A percentile compares a stretch with the other conserved stretches of the same genome.
phyloP scores from a whole-genome alignment of 2,329 filamentous ascomycete genomes.

The Tympanopsis confertula region DNA sequence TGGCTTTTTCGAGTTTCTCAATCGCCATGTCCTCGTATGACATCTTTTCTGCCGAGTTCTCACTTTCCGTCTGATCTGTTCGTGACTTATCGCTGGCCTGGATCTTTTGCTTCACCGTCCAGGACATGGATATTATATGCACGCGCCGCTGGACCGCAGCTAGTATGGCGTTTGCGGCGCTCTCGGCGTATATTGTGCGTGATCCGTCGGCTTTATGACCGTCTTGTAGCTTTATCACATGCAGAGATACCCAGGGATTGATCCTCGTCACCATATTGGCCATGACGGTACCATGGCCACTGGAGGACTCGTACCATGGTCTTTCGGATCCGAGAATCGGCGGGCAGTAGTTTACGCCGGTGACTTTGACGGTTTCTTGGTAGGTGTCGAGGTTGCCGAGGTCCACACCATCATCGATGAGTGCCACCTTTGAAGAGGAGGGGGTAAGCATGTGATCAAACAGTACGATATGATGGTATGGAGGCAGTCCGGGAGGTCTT shows the following conservation, averaged over 20 bases:
- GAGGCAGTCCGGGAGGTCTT: too few species aligned
- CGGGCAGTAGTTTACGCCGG: constrained; percentile 14
- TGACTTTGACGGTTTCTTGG: neutral
- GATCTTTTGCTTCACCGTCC: constrained; percentile 10
- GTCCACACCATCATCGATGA: constrained; percentile 26
- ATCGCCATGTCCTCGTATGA: too few species aligned
- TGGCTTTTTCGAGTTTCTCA: constrained; percentile 12
- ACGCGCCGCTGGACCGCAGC: constrained; percentile 10
- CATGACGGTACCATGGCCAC: constrained; percentile 16
- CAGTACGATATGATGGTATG: too few species aligned
- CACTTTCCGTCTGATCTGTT: too few species aligned
- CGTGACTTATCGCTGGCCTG: constrained; percentile 1
- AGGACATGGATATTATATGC: constrained; percentile 17
- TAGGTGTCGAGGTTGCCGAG: constrained; percentile 3
- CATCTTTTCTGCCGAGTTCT: too few species aligned
- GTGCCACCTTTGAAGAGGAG: constrained; percentile 20
- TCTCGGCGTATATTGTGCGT: constrained; percentile 10
- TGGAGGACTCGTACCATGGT: constrained; percentile 13
- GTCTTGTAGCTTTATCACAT: constrained; percentile 11
- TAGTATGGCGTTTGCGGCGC: constrained; percentile 10
- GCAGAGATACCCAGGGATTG: constrained; percentile 11
- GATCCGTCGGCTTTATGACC: constrained; percentile 1
- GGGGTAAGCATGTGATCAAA: too few species aligned
- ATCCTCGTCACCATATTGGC: constrained; percentile 13
- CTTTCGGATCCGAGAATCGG: constrained; percentile 3